phyloP scores from a whole-genome alignment of 495 filamentous ascomycete species.

The Neurospora terricola region DNA sequence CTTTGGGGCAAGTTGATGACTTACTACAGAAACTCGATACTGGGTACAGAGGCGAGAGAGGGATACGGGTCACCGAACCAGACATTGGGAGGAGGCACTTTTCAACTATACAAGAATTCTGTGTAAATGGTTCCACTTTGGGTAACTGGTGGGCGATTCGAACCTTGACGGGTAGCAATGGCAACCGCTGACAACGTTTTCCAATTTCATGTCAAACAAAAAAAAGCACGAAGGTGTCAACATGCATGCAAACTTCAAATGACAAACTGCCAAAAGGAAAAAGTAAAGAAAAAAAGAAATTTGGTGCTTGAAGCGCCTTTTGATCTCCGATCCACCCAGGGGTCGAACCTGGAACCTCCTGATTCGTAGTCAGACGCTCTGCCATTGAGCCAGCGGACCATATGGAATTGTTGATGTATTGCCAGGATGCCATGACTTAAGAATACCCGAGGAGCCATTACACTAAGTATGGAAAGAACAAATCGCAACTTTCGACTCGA shows the following conservation, averaged over 20 bases:
- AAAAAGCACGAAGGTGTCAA: not conserved
- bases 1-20: not conserved
- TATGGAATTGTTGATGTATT: not conserved
- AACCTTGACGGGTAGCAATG: not conserved
- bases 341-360: not conserved
- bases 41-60: not conserved
- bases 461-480: not conserved
- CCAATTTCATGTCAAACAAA: not conserved
- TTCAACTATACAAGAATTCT: not conserved
- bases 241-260: not conserved
- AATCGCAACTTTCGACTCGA: not conserved
- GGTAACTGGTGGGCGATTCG: not conserved
- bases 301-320: not conserved
- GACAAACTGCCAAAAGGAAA: not conserved
- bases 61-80: not conserved
- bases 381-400: not conserved
- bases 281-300: not conserved
- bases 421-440: not conserved
- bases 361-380: not conserved
- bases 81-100: not conserved
- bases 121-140: not conserved
- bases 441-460: too few species aligned
- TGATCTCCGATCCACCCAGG: not conserved
- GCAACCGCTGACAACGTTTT: not conserved
- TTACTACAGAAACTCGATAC: not conserved